phyloP scores from a whole-genome alignment of 805 yeast species.

The Cyberlindnera japonica region DNA sequence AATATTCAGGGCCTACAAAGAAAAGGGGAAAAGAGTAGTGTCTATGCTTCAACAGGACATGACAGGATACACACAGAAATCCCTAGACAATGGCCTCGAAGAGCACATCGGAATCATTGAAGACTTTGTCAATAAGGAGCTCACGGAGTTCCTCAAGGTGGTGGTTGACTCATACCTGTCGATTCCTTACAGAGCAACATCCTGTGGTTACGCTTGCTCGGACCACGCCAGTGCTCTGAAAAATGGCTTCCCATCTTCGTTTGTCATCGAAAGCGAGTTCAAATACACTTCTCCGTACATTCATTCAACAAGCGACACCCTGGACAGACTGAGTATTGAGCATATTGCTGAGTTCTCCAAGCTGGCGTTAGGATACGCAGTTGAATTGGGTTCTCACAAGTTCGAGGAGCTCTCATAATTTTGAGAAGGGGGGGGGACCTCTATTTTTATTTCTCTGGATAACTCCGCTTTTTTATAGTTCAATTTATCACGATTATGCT shows the following conservation, averaged over 20 bases:
- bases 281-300: slow-evolving; percentile 62
- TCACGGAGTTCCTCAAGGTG: slow-evolving; percentile 41
- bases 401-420: too few relatives aligned
- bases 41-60: slow-evolving; percentile 94
- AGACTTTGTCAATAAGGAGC: slow-evolving; percentile 24
- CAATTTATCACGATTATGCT: not conserved
- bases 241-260: slow-evolving; percentile 80
- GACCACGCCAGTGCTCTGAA: slow-evolving; percentile 87
- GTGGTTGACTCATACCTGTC: slow-evolving; percentile 59
- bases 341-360: slow-evolving; percentile 82
- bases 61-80: slow-evolving; percentile 35
- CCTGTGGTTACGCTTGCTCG: slow-evolving; percentile 90
- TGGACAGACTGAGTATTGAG: slow-evolving; percentile 72
- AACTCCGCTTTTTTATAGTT: not conserved
- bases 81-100: slow-evolving; percentile 39
- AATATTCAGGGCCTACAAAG: slow-evolving; percentile 56
- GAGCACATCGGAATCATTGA: slow-evolving; percentile 71
- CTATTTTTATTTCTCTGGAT: not conserved
- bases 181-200: slow-evolving; percentile 69
- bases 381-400: slow-evolving; percentile 56
- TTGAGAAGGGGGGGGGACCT: too few relatives aligned
- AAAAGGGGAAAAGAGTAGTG: slow-evolving; percentile 48
- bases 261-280: slow-evolving; percentile 75
- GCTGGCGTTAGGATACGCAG: slow-evolving; percentile 66
- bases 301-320: slow-evolving; percentile 75